Base-by-base conservation (phyloP, 139 green algal species). In the Chlorella sp. region DNA sequence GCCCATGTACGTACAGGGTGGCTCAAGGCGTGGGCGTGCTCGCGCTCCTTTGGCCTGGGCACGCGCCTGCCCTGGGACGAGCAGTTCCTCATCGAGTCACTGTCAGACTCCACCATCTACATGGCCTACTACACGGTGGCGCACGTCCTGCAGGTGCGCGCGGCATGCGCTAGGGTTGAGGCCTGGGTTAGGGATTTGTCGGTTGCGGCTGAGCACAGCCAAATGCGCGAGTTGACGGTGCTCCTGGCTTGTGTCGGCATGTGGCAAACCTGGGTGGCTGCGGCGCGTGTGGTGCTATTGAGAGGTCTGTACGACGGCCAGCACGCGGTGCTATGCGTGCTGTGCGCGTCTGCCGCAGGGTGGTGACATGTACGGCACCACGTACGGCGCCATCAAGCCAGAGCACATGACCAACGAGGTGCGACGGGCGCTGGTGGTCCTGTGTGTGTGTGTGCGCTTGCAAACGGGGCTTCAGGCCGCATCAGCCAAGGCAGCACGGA, bases 101-200 rank as follows among this genome's bases (percentile, higher is more conserved):
- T 99, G 3, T 98, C 93, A 2, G 95, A 99, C 81, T 97, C 89
- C 60, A 99, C 95, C 59, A 95, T 99, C 80, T 99, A 99, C 90
- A 99, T 99, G 95, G 95, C 95, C 20, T 99, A 96, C 88, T 99
- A 99, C 90, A 96, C 92, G 5, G 83, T 97, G 27, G 90, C 91
- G 62, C 91, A 96, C 80, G 71, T 92, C 50, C 81, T 96, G 36
- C 89, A 95, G 83, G 77, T 83, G 35, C n/a, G 10, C 24, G 50
- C n/a, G 26, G n/a, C n/a, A n/a, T n/a, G 20, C 64, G 36, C 31
- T n/a, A 31, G 67, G 50, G 33, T 70, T 51, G 23, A 4, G 10
- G 64, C 2, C 29, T 70, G 36, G 35, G 61, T 72, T 27, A 31
- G 32, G 27, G 29, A 20, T 5, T 70, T 70, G 63, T 14, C 14